Evolutionary conservation across 352 stramenopile genomes (phyloP).

Genomic region (Globisporangium acanthophoron): DNA sequence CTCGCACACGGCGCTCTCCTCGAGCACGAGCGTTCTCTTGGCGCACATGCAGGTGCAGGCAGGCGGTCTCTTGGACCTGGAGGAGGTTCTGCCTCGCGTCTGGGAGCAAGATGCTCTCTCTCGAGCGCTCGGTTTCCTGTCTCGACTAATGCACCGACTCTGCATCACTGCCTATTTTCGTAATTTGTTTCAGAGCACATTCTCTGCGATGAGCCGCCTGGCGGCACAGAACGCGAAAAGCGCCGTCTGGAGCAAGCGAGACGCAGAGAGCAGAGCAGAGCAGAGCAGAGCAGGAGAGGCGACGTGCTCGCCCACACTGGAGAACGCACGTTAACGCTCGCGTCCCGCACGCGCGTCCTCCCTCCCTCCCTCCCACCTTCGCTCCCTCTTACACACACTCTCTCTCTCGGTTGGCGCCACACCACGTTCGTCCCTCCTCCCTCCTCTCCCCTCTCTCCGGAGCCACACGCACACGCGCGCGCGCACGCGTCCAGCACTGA

Average conservation of each 20-base stretch:
- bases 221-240: not conserved
- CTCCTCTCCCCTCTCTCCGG: not conserved
- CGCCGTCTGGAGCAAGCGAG: not conserved
- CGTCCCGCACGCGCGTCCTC: not conserved
- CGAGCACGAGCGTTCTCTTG: too few species aligned
- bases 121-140: too few species aligned
- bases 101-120: too few species aligned
- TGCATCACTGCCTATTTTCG: too few species aligned
- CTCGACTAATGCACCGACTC: too few species aligned
- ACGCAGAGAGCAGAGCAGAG: not conserved
- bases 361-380: not conserved
- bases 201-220: not conserved
- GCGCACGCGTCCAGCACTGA: slow-evolving; percentile 1
- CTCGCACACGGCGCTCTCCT: too few species aligned
- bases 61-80: too few species aligned
- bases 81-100: too few species aligned
- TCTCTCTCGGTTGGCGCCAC: not conserved
- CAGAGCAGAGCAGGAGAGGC: not conserved
- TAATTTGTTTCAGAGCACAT: not conserved
- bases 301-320: not conserved
- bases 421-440: not conserved
- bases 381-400: not conserved
- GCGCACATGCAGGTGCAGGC: too few species aligned
- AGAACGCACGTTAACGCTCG: too few species aligned
- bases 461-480: slow-evolving; percentile 2